Evolutionary conservation across 2,329 filamentous ascomycete species (phyloP).

Genomic region (Parastagonospora nodorum): DNA sequence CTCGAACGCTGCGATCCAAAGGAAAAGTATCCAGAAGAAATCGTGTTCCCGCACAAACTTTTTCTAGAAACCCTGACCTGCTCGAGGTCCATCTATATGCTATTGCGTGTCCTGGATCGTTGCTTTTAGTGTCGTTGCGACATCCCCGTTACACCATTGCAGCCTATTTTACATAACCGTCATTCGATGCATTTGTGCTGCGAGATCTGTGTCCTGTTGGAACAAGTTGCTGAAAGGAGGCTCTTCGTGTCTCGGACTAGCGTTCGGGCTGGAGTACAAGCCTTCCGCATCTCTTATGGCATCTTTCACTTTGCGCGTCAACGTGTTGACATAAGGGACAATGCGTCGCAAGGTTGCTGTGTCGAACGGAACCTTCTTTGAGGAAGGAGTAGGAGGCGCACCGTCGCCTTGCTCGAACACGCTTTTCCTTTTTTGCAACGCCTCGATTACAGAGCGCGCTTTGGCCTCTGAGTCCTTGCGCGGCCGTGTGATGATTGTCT

Average conservation of each 20-base stretch:
- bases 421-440: constrained; percentile 58
- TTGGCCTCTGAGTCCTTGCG: constrained; percentile 63
- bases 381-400: constrained; percentile 33
- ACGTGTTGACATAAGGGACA: constrained; percentile 58
- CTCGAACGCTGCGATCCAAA: constrained; percentile 42
- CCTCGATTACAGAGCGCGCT: constrained; percentile 66
- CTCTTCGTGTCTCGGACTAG: constrained; percentile 43
- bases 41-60: constrained; percentile 27
- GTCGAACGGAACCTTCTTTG: constrained; percentile 68
- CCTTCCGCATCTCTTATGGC: constrained; percentile 54
- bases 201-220: constrained; percentile 39
- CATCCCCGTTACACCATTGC: constrained; percentile 20
- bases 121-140: background rate
- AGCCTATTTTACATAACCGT: constrained; percentile 45
- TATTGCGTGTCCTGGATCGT: background rate
- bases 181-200: constrained; percentile 48
- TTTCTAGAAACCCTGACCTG: constrained; percentile 22
- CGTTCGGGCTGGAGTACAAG: constrained; percentile 51
- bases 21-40: constrained; percentile 33
- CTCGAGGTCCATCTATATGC: constrained; percentile 7
- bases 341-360: constrained; percentile 67
- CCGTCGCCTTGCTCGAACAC: constrained; percentile 31
- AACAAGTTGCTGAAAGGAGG: constrained; percentile 44
- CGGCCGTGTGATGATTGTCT: constrained; percentile 48
- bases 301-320: constrained; percentile 56